phyloP scores from a whole-genome alignment of 2,329 filamentous ascomycete species.

The Aspergillus luchuensis region DNA sequence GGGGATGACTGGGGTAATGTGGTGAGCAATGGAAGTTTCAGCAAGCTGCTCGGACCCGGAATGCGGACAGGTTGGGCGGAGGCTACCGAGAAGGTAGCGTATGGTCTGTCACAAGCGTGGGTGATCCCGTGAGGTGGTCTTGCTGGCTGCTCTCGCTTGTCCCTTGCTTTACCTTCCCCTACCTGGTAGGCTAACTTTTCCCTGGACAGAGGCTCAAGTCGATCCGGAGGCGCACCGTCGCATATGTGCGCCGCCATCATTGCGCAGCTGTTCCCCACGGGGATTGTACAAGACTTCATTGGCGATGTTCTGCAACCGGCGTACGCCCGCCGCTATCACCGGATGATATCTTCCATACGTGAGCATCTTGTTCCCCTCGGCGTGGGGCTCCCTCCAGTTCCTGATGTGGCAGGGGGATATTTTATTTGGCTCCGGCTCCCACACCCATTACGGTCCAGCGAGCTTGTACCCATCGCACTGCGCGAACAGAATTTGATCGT shows the following conservation, averaged over 20 bases:
- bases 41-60: slow-evolving; percentile 82
- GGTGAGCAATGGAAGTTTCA: slow-evolving; percentile 85
- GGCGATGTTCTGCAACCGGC: slow-evolving; percentile 55
- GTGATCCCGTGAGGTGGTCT: slow-evolving; percentile 24
- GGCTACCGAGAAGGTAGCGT: slow-evolving; percentile 63
- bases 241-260: slow-evolving; percentile 62
- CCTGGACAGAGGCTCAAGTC: slow-evolving; percentile 54
- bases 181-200: slow-evolving; percentile 17
- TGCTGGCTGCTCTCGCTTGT: slow-evolving; percentile 11
- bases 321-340: slow-evolving; percentile 56
- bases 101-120: slow-evolving; percentile 62
- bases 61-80: slow-evolving; percentile 87
- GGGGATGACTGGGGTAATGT: slow-evolving; percentile 73
- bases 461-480: slow-evolving; percentile 60
- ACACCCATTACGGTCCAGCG: slow-evolving; percentile 52
- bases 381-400: slow-evolving; percentile 42
- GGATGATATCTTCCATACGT: slow-evolving; percentile 62
- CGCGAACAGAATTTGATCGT: slow-evolving; percentile 67
- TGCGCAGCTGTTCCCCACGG: slow-evolving; percentile 55
- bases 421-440: slow-evolving; percentile 79
- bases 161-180: not conserved
- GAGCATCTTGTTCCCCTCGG: slow-evolving; percentile 65
- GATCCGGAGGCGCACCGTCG: slow-evolving; percentile 62
- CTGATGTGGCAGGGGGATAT: slow-evolving; percentile 71
- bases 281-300: slow-evolving; percentile 58